Base-by-base conservation (phyloP, 169 alveolate genomes). In the Eimeria necatrix region DNA sequence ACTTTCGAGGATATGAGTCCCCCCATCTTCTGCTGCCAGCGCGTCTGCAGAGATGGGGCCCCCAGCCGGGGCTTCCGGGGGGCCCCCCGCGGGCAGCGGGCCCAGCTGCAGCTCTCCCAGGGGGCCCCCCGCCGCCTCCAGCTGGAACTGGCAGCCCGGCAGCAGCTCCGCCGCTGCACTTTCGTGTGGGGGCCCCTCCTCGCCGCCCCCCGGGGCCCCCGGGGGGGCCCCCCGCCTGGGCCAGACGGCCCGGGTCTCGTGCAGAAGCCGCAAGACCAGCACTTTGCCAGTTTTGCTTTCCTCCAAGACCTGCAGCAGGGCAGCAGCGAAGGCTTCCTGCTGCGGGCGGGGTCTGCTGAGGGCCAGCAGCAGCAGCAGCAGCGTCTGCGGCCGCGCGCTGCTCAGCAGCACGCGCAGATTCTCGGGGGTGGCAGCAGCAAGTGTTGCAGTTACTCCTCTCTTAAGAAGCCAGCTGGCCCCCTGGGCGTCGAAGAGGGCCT, bases 361-460 rank as follows among this genome's bases (percentile, higher is more conserved):
- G 41, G 61, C 89, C 14, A 80, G 70, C 70, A 80, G 89, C 89
- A 80, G 71, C 89, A 14, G 89, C 89, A 49, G 89, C 89, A 80
- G 70, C 14, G 89, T 32, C 18, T 20, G 89, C 2, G 89, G 89
- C 10, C 20, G 4, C 9, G 89, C 61, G 51, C 71, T 9, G 20
- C 61, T 12, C 52, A 80, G 89, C 48, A 80, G 71, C 61, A 80
- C 24, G 51, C 71, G 89, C 4, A 80, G 71, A 49, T 49, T 80
- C 18, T 14, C 51, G 20, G 89, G 71, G 24, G 89, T 32, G 5
- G 71, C 61, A 22, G 89, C 12, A 80, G 89, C 12, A 6, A 80
- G 9, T 46, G 51, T 7, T 2, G 71, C 46, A 20, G 51, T n/a
- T 20, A 24, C 20, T 51, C 20, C 70, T 22, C 22, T 80, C 10